Evolutionary conservation across 2,329 filamentous ascomycete species (phyloP), one percentile per base, ranked within the genome.

Genomic region (Xylariaceae sp.): DNA sequence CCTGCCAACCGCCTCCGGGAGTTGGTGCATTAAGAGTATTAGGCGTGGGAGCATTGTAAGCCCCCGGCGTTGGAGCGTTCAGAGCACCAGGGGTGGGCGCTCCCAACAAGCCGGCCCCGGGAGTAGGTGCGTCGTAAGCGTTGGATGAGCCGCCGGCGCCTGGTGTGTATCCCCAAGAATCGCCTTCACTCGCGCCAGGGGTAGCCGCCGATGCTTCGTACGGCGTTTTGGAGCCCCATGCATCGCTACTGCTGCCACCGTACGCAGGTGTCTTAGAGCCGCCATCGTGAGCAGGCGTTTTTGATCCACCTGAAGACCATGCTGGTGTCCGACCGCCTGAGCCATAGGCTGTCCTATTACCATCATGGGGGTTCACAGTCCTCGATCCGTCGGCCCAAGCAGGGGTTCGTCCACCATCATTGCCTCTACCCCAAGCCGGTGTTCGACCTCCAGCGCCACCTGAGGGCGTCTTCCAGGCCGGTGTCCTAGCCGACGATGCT

Each of bases 191-290:
- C 55, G 79, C 82, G 8, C 80, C 81, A 0, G 82, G 82, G 0
- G 83, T 85, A 1, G 82, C 82, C 2, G 82, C 83, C 2, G 82
- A 82, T 7, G 76, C 78, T 30, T 82, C 84, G 70, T 89, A 92
- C 2, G 92, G 92, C 0, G 91, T 95, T 73, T 92, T 90, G 35
- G 88, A 88, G 5, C 88, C 84, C 78, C 88, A 90, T 37, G 82
- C 78, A 60, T 88, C 87, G 56, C 77, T 75, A 45, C 76, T 74
- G 18, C 71, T 63, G 53, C 73, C 68, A 50, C 75, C 75, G 66
- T 86, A 91, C 56, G 81, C 88, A 50, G 82, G 87, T 10, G 84
- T 88, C 68, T 85, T 88, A n/a, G 84, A 87, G 6, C 88, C 87
- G 68, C 88, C 89, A 68, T 88, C 83, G 11, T 80, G 78, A 17